Evolutionary conservation across 352 stramenopile genomes (phyloP), one percentile per base, ranked within the genome.

Genomic region (Phytophthora citrophthora): DNA sequence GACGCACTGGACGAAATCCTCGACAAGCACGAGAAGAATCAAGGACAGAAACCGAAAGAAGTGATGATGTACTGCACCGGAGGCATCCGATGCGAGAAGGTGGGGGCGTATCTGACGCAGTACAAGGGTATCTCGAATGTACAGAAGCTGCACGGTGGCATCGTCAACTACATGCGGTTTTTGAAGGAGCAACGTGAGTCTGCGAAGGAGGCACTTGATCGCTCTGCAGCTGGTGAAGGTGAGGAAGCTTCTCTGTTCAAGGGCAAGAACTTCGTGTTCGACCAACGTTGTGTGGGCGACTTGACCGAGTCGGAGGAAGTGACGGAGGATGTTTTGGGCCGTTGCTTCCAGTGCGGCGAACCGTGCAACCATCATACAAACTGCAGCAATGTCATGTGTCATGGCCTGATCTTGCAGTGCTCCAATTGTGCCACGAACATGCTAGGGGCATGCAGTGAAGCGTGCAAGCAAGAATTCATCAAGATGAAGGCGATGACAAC

Each of bases 221-320:
- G n/a, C 15, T 74, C 32, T 27, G 7, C 24, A 27, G 23, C 13
- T 58, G 36, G 6, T 38, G 29, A 10, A 36, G 34, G 5, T 15
- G 29, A 36, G 7, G 54, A 70, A 15, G n/a, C 57, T 24, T 74
- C 66, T 53, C 45, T 74, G 27, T 74, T 74, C 43, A 74, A 70
- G 44, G 82, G 80, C 20, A 87, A 84, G 54, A 91, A 88, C 64
- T 89, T 89, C 57, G 83, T 91, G 57, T 91, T 89, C 53, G 79
- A 89, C 61, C 83, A 91, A 60, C 83, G 80, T 1, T 89, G 80
- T 52, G 80, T 89, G 20, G 67, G 61, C 3, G 59, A 74, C 9
- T 61, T 74, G 15, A 70, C 43, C 4, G 52, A 58, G 48, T 72
- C 65, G 11, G 73, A 86, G 44, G 55, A 80, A 49, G 73, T 90